phyloP scores from a whole-genome alignment of 495 filamentous ascomycete genomes.

The Aspergillus bridgeri region DNA sequence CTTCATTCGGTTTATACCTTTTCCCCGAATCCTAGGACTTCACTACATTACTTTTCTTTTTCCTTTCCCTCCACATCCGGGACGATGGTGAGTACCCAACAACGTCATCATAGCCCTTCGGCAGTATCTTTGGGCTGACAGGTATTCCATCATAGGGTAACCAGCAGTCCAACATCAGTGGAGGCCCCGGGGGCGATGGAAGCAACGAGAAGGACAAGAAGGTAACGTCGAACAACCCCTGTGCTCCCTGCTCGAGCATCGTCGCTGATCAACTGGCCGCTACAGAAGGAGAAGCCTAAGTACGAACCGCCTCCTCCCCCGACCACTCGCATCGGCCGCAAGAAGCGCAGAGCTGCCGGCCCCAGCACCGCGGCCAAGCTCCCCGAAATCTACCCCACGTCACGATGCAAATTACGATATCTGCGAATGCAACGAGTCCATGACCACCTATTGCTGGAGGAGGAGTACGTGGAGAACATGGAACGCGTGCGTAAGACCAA shows the following conservation, averaged over 20 bases:
- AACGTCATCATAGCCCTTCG: slow-evolving; percentile 8
- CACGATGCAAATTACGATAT: slow-evolving; percentile 93
- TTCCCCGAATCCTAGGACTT: neutral
- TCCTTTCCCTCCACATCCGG: slow-evolving; percentile 5
- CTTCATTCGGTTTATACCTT: neutral
- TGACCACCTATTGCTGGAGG: slow-evolving; percentile 93
- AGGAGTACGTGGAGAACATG: slow-evolving; percentile 98
- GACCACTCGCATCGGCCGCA: slow-evolving; percentile 95
- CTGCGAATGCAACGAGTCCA: slow-evolving; percentile 98
- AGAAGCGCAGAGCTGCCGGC: slow-evolving; percentile 91
- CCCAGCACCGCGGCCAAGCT: slow-evolving; percentile 93
- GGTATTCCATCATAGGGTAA: slow-evolving; percentile 47
- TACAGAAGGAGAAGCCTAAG: slow-evolving; percentile 96
- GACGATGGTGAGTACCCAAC: slow-evolving; percentile 35
- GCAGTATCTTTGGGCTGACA: slow-evolving; percentile 22
- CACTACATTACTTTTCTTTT: neutral
- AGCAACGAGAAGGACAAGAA: slow-evolving; percentile 93
- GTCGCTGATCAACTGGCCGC: slow-evolving; percentile 19
- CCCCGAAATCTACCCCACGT: slow-evolving; percentile 87
- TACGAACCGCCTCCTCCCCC: slow-evolving; percentile 97
- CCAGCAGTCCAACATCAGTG: slow-evolving; percentile 84
- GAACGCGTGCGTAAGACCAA: slow-evolving; percentile 91
- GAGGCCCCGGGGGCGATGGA: slow-evolving; percentile 65
- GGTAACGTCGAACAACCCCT: slow-evolving; percentile 52
- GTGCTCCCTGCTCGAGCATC: neutral